These are phyloP conservation scores for Vaccinium vitisidaea DNA, from an alignment of 148 eudicot species.

Conservation along the genomic window DNA sequence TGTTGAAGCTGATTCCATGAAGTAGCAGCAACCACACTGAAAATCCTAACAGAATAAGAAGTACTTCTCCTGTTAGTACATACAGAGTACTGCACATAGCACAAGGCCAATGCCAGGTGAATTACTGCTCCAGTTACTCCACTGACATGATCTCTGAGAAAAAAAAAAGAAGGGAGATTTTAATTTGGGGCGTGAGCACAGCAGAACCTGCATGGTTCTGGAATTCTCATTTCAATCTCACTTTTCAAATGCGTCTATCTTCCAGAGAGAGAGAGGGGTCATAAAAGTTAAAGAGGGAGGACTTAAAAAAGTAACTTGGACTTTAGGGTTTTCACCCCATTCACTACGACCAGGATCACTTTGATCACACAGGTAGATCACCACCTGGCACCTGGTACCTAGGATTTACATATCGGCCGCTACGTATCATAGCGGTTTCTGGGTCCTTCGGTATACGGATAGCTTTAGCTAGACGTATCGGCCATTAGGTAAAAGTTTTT, in stretches of 20 bases:
- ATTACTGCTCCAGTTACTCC: background rate
- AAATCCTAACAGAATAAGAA: background rate
- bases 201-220: background rate
- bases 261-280: background rate
- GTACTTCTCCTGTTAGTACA: background rate
- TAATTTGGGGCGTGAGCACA: background rate
- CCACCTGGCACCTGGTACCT: background rate
- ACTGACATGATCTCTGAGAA: background rate
- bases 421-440: too few species aligned
- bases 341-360: background rate
- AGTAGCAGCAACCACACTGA: background rate
- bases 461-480: too few species aligned
- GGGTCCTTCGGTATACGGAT: too few species aligned
- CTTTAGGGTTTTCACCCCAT: background rate
- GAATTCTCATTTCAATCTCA: background rate
- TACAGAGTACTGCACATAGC: background rate
- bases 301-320: background rate
- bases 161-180: background rate
- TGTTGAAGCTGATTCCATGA: background rate
- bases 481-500: too few species aligned
- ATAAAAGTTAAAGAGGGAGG: background rate
- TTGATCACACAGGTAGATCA: too few species aligned
- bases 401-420: too few species aligned
- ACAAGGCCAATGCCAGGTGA: background rate
- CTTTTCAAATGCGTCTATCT: background rate